Percentiles rank a stretch among this genome's conserved stretches.
Conservation (phyloP, 371 early-diverging fungal species). For the Mortierella sp. region DNA sequence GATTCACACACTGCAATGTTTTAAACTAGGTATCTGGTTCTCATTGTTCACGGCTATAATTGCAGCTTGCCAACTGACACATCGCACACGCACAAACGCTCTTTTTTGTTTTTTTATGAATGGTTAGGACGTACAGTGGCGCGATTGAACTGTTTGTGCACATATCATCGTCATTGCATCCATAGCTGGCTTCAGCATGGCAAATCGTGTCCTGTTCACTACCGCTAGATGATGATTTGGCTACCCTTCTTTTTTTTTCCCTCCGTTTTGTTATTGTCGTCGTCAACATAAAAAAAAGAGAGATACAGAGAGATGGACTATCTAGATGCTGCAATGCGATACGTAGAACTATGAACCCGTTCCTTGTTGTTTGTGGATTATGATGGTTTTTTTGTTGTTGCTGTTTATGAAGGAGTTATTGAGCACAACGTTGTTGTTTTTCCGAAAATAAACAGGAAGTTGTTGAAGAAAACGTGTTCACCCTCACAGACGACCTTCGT, state of each 20-base stretch:
- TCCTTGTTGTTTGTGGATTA: not conserved
- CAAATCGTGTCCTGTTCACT: conserved; percentile 83
- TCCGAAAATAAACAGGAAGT: not conserved
- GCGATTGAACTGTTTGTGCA: conserved; percentile 88
- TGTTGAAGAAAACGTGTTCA: not conserved
- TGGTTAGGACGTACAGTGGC: conserved; percentile 77
- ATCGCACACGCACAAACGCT: not conserved
- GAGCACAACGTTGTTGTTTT: conserved; percentile 3
- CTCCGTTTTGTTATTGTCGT: not conserved
- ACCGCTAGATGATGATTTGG: conserved; percentile 37
- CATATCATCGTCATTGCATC: conserved; percentile 87
- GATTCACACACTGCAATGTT: not conserved
- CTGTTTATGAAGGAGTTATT: not conserved
- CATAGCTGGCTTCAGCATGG: conserved; percentile 79
- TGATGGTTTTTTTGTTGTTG: not conserved
- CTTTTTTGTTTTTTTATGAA: not conserved
- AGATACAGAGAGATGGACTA: not conserved
- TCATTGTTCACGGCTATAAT: not conserved
- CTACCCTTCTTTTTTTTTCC: no score
- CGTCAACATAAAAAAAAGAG: conserved; percentile 7
- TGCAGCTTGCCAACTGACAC: not conserved
- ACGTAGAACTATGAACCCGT: not conserved
- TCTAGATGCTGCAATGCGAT: not conserved
- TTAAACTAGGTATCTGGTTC: not conserved
- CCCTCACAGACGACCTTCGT: not conserved